Percentiles rank a stretch among this genome's conserved stretches.
Evolutionary conservation across 2,329 filamentous ascomycete species (phyloP).

Genomic region (Fusarium denticulatum): DNA sequence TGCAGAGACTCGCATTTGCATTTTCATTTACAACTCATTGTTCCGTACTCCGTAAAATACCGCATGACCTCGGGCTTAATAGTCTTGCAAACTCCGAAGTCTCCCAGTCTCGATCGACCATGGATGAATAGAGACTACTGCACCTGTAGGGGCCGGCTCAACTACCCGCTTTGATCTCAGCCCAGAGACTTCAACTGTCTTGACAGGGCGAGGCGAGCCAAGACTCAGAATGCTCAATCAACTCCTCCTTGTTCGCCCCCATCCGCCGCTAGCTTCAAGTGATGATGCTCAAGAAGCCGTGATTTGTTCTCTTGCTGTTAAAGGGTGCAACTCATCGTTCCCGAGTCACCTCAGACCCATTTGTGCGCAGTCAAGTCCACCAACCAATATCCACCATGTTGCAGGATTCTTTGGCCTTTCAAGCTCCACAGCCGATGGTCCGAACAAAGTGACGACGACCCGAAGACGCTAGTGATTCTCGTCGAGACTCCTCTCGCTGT

Average conservation of each 20-base stretch:
- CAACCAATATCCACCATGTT: conserved; percentile 26
- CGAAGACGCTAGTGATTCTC: conserved; percentile 40
- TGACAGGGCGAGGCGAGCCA: background rate
- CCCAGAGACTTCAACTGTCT: background rate
- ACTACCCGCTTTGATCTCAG: conserved; percentile 14
- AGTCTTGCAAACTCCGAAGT: conserved; percentile 32
- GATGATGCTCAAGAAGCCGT: background rate
- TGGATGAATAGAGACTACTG: conserved; percentile 6
- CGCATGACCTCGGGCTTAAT: conserved; percentile 27
- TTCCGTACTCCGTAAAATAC: background rate
- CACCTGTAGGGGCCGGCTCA: conserved; percentile 6
- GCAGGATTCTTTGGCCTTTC: conserved; percentile 15
- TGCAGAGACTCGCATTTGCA: background rate
- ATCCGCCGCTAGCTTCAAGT: conserved; percentile 5
- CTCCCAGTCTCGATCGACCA: background rate
- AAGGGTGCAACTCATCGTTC: conserved; percentile 20
- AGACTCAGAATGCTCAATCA: background rate
- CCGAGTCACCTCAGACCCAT: conserved; percentile 17
- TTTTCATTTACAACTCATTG: background rate
- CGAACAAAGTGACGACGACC: conserved; percentile 44
- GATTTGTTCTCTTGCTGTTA: conserved; percentile 33
- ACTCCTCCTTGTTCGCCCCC: background rate
- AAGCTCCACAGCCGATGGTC: conserved; percentile 41
- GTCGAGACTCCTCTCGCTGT: conserved; percentile 11
- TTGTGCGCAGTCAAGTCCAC: conserved; percentile 25